Percentiles rank a stretch among this genome's conserved stretches.
These are phyloP conservation scores for Vitis rotundifolia DNA, from an alignment of 164 flowering plant species.

Conservation along the genomic window DNA sequence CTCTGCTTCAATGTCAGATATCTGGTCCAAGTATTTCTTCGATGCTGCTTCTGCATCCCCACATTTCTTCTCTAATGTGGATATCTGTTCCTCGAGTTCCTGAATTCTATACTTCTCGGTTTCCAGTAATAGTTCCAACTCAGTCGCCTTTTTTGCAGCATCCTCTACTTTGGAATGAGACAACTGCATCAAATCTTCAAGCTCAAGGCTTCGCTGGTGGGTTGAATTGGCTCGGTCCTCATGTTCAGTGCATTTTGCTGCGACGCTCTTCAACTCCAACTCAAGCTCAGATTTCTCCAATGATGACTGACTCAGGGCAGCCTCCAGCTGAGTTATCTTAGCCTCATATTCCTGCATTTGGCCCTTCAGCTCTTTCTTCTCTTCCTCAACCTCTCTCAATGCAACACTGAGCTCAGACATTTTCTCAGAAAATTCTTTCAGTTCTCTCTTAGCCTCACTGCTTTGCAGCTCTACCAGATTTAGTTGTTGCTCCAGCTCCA, in stretches of 20 bases:
- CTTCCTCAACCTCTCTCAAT: slow-evolving; percentile 48
- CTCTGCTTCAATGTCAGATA: slow-evolving; percentile 54
- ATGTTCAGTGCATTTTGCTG: slow-evolving; percentile 60
- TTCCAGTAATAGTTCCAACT: slow-evolving; percentile 68
- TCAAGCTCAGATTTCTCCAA: slow-evolving; percentile 55
- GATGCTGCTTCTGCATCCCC: slow-evolving; percentile 57
- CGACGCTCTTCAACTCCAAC: slow-evolving; percentile 49
- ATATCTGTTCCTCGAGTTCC: slow-evolving; percentile 79
- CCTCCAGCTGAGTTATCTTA: slow-evolving; percentile 51
- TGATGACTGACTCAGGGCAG: slow-evolving; percentile 42
- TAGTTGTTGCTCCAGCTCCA: slow-evolving; percentile 68
- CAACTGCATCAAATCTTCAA: slow-evolving; percentile 66
- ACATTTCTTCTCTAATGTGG: slow-evolving; percentile 50
- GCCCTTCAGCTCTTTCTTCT: slow-evolving; percentile 35
- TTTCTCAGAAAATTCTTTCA: slow-evolving; percentile 46
- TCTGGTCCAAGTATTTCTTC: slow-evolving; percentile 38
- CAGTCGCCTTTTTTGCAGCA: slow-evolving; percentile 55
- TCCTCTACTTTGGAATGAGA: slow-evolving; percentile 69
- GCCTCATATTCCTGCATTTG: slow-evolving; percentile 47
- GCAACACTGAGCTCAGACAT: slow-evolving; percentile 34
- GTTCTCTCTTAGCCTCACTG: slow-evolving; percentile 52
- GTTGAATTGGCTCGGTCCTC: slow-evolving; percentile 60
- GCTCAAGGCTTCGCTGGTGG: slow-evolving; percentile 71
- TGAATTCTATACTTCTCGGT: slow-evolving; percentile 62
- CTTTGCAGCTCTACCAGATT: slow-evolving; percentile 48